Conservation (phyloP, 495 filamentous ascomycete species). For the Podospora pseudoanserina region DNA sequence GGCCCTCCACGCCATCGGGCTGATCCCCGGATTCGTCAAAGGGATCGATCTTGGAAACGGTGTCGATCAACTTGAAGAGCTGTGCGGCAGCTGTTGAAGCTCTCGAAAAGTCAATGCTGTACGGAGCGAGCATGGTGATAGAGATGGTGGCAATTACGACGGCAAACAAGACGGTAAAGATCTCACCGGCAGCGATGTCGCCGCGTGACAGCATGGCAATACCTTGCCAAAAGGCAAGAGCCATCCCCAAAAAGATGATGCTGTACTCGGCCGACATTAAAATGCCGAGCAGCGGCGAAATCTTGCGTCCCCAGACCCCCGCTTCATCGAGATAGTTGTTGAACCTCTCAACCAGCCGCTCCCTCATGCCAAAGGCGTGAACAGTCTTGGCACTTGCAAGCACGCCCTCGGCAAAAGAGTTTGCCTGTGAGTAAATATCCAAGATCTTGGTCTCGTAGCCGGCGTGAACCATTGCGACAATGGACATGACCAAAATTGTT, state of each 20-base stretch:
- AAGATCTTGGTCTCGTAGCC: constrained; percentile 72
- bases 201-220: constrained; percentile 67
- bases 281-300: constrained; percentile 60
- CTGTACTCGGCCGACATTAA: constrained; percentile 77
- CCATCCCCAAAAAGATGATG: constrained; percentile 80
- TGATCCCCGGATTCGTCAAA: constrained; percentile 64
- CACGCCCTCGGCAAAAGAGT: constrained; percentile 85
- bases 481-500: constrained; percentile 65
- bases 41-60: constrained; percentile 74
- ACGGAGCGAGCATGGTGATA: constrained; percentile 78
- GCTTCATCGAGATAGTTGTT: constrained; percentile 65
- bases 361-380: constrained; percentile 81
- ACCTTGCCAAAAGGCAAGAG: constrained; percentile 90
- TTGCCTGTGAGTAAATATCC: constrained; percentile 68
- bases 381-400: constrained; percentile 85
- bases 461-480: constrained; percentile 62
- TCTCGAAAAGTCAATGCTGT: constrained; percentile 69
- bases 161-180: constrained; percentile 78
- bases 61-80: constrained; percentile 85
- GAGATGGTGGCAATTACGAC: constrained; percentile 84
- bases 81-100: constrained; percentile 79
- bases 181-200: constrained; percentile 45
- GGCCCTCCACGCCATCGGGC: constrained; percentile 66
- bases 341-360: constrained; percentile 76
- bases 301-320: constrained; percentile 69